Evolutionary conservation across 129 eudicot genomes (phyloP).

Genomic region (Erigeron canadensis): DNA sequence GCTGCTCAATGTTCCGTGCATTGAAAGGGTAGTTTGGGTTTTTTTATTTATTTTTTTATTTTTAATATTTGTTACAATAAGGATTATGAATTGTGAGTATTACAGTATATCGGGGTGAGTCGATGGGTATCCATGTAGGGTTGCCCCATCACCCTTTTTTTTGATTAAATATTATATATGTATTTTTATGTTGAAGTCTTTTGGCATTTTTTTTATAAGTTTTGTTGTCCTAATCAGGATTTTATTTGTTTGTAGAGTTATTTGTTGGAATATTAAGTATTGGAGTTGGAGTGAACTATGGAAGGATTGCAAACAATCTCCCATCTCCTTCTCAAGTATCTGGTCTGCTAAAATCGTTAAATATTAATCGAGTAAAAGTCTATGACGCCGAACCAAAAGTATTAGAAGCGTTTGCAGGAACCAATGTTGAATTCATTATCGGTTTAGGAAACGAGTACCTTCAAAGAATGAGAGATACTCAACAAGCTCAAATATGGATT

Average conservation of each 20-base stretch:
- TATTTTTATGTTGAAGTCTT: too few species aligned
- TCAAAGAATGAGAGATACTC: constrained; percentile 52
- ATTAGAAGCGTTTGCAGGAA: constrained; percentile 63
- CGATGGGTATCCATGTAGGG: too few species aligned
- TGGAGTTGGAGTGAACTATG: constrained; percentile 91
- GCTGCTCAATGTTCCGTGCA: neutral
- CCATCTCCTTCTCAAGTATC: constrained; percentile 72
- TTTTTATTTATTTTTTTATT: neutral
- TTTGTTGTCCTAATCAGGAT: neutral
- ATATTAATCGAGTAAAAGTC: constrained; percentile 70
- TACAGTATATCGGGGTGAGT: too few species aligned
- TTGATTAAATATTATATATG: too few species aligned
- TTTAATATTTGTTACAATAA: neutral
- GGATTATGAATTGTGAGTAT: constrained; percentile 5
- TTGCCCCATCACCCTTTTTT: too few species aligned
- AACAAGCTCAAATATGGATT: constrained; percentile 79
- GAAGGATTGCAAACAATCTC: constrained; percentile 83
- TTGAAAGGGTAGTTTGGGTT: neutral
- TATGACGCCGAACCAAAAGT: constrained; percentile 87
- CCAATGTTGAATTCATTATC: constrained; percentile 60
- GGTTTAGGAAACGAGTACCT: constrained; percentile 85
- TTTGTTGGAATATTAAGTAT: constrained; percentile 39
- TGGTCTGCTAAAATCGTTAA: constrained; percentile 56
- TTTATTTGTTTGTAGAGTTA: constrained; percentile 40
- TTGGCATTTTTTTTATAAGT: neutral